Base-by-base conservation (phyloP, 441 rosid genomes). In the Manihot esculenta region DNA sequence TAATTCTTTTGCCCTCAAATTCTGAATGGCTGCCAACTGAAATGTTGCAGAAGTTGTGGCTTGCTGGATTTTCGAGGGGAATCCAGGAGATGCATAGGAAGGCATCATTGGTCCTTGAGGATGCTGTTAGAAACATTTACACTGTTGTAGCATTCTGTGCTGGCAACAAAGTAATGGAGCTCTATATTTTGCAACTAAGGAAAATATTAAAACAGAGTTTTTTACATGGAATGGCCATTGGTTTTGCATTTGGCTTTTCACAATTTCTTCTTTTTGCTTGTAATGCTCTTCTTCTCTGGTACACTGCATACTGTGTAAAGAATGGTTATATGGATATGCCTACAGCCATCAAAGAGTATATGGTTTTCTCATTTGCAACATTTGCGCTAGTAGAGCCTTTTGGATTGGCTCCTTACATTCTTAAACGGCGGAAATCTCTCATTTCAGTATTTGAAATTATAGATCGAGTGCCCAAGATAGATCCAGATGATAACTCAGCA, bases 91-190 rank as follows among this genome's bases (percentile, higher is more conserved):
- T 95, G 99, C 99, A 95, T 77, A 80, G 98, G 81, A 93, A 93
- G 86, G 99, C 99, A 71, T 95, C 98, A 62, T 83, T 95, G 79
- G 99, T 95, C 79, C 98, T 95, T 55, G 98, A 93, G 82, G 98
- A 95, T 83, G 94, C 99, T 66, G 99, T 95, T 70, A 88, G 98
- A 77, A 95, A 95, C 84, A 95, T 95, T 55, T 95, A 95, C 79
- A 95, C 99, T 17, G 99, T 95, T n/a, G 99, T 95, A 66, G 97
- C 99, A 75, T 95, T 93, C 80, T 95, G 98, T 81, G 98, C 98
- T 71, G 98, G 98, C 74, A 91, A 88, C 87, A 93, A 95, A 84
- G 99, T 95, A 66, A 95, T 95, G 99, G 99, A 95, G 84, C 95
- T 95, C 72, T 95, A 95, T 72, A 81, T 90, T 70, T 74, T 86